These are phyloP conservation scores for Ogataea chonburiensis DNA, from an alignment of 805 yeast genomes.

Conservation along the genomic window DNA sequence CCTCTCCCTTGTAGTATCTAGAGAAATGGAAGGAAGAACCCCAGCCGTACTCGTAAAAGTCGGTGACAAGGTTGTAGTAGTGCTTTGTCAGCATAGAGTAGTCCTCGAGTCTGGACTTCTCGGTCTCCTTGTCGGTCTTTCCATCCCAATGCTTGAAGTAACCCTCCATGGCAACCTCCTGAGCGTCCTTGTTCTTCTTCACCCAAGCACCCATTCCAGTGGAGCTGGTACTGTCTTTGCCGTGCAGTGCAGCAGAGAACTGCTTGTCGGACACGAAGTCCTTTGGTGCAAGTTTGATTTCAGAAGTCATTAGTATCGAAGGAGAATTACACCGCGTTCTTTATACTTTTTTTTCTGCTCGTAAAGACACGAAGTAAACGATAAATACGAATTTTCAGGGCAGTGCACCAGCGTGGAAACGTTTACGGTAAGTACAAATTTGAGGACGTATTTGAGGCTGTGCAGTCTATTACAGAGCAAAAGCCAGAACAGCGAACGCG, in stretches of 20 bases:
- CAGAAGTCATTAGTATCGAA: constrained; percentile 11
- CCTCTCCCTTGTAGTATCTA: constrained; percentile 89
- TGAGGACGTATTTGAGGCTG: too few species aligned
- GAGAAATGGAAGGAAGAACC: constrained; percentile 98
- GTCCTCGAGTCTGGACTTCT: constrained; percentile 71
- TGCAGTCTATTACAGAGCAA: too few species aligned
- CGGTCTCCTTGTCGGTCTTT: constrained; percentile 70
- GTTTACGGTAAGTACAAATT: too few species aligned
- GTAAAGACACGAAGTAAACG: constrained; percentile 2
- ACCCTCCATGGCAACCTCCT: constrained; percentile 79
- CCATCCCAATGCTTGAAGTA: constrained; percentile 98
- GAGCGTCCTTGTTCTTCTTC: constrained; percentile 75
- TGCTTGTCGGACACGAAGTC: constrained; percentile 59
- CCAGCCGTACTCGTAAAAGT: constrained; percentile 99
- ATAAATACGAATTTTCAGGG: constrained; percentile 4
- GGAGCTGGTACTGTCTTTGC: constrained; percentile 60
- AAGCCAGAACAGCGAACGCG: too few species aligned
- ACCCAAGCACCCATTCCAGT: constrained; percentile 77
- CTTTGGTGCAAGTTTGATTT: constrained; percentile 47
- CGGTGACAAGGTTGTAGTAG: constrained; percentile 95
- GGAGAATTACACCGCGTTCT: neutral
- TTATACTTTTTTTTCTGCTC: constrained; percentile 2
- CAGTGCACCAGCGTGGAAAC: neutral
- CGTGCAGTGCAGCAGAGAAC: constrained; percentile 86
- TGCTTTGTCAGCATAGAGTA: constrained; percentile 91